Base-by-base conservation (phyloP, 352 stramenopile species). In the Globisporangium polare region DNA sequence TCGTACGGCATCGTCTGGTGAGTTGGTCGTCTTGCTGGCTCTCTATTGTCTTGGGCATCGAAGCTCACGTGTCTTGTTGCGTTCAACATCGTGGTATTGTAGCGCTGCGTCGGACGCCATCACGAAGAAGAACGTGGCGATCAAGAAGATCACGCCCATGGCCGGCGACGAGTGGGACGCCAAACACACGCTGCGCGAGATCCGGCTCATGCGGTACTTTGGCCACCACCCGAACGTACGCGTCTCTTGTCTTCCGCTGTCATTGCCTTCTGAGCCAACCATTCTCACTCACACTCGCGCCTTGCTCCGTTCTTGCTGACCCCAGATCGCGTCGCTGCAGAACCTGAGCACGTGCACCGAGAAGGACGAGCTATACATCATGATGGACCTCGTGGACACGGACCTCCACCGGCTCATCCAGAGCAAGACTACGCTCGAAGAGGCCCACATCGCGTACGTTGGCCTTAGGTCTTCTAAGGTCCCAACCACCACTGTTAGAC, bases 131-230 rank as follows among this genome's bases (percentile, higher is more conserved):
- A 90, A 89, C 41, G 84, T 97, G 8, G 92, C 92, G 1, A 96
- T 98, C 72, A 98, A 98, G 69, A 97, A 97, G 68, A 95, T 97
- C 62, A 92, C 80, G 31, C 91, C 90, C 10, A 98, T 98, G 89
- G 88, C 89, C 10, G 81, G 89, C 15, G 83, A 94, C 43, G 83
- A 94, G 52, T 93, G 83, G 71, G 86, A 97, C 56, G 90, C 88
- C 46, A 98, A 97, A 74, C 81, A 96, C 68, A 97, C 86, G 5
- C 70, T 97, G 29, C 88, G 92, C 2, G 92, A 98, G 62, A 96
- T 98, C 50, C 85, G 89, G 0, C 66, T 98, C 46, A 89, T 98
- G 75, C 80, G 91, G 20, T 92, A 96, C 73, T 94, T 98, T 60
- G 83, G 83, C 5, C 73, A 85, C 24, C 94, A 98, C 57, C 84